Conservation (phyloP, 2,329 filamentous ascomycete species). For the Penicillium sp. region DNA sequence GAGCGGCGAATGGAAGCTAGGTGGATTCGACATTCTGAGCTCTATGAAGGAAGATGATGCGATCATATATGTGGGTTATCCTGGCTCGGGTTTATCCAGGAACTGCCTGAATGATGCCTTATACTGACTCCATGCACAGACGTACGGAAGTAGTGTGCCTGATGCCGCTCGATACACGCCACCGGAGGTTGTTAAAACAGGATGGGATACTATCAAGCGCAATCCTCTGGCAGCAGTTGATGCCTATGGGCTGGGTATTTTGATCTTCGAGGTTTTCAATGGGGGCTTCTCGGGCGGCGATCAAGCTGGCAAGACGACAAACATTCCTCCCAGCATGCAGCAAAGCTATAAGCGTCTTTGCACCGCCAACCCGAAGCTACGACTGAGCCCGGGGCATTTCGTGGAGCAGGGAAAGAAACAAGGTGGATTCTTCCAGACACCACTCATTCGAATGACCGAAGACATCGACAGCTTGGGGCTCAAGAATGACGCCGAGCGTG, state of each 20-base stretch:
- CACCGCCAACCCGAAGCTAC: slow-evolving; percentile 78
- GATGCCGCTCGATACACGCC: slow-evolving; percentile 76
- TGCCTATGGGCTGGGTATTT: slow-evolving; percentile 72
- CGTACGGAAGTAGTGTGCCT: slow-evolving; percentile 75
- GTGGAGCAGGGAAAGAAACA: slow-evolving; percentile 75
- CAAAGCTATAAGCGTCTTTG: slow-evolving; percentile 81
- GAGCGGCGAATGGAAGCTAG: slow-evolving; percentile 95
- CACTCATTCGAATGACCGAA: slow-evolving; percentile 83
- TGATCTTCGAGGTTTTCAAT: slow-evolving; percentile 89
- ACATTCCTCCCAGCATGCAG: slow-evolving; percentile 79
- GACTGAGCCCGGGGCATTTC: slow-evolving; percentile 75
- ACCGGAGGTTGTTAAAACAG: slow-evolving; percentile 72
- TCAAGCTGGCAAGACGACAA: slow-evolving; percentile 75
- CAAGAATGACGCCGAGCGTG: slow-evolving; percentile 73
- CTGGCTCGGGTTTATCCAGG: not conserved
- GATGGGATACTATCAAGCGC: slow-evolving; percentile 87
- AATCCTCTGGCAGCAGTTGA: slow-evolving; percentile 74
- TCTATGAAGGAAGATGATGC: slow-evolving; percentile 94
- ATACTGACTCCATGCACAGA: slow-evolving; percentile 43
- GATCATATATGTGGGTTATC: slow-evolving; percentile 62
- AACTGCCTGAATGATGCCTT: not conserved
- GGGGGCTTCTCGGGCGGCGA: slow-evolving; percentile 67
- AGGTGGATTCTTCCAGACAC: slow-evolving; percentile 84
- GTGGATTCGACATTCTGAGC: slow-evolving; percentile 85
- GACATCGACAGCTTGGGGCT: slow-evolving; percentile 86